Evolutionary conservation across 2,329 filamentous ascomycete genomes (phyloP).

Genomic region (Ophiocordyceps unilateralis): DNA sequence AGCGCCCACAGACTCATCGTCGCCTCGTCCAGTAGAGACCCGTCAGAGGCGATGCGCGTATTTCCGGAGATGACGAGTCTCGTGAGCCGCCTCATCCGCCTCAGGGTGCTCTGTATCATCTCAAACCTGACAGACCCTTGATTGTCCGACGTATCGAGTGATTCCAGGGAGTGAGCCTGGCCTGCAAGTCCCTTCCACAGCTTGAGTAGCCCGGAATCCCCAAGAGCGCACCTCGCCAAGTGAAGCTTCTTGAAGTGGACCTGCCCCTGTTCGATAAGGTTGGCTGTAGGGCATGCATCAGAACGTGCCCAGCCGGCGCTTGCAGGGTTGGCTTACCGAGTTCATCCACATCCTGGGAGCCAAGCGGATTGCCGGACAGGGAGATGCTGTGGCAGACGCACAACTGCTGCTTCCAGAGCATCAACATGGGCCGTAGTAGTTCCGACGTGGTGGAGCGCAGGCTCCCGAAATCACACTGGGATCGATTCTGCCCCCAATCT

Average conservation of each 20-base stretch:
- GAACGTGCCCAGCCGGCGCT: not conserved
- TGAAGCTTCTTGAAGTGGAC: constrained; percentile 29
- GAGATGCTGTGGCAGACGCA: constrained; percentile 32
- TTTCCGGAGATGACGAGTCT: constrained; percentile 33
- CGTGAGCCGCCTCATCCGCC: constrained; percentile 24
- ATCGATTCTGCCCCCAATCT: constrained; percentile 7
- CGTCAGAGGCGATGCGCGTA: constrained; percentile 26
- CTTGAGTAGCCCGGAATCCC: constrained; percentile 27
- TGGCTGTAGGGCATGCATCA: constrained; percentile 8
- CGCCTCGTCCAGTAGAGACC: constrained; percentile 28
- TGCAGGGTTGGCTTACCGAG: constrained; percentile 19
- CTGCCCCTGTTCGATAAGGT: constrained; percentile 15
- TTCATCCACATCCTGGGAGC: constrained; percentile 28
- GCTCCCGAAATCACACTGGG: constrained; percentile 7
- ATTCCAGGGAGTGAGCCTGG: constrained; percentile 26
- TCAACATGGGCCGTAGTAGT: constrained; percentile 28
- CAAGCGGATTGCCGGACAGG: constrained; percentile 31
- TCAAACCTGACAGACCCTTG: constrained; percentile 30
- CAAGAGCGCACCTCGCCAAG: constrained; percentile 32
- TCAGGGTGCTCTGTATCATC: constrained; percentile 25
- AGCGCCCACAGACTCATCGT: constrained; percentile 26
- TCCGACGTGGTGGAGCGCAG: constrained; percentile 17
- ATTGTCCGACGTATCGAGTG: constrained; percentile 35
- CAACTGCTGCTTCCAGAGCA: constrained; percentile 28
- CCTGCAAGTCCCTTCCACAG: constrained; percentile 29